Evolutionary conservation across 768 basidiomycete genomes (phyloP).

Genomic region (Tricholoma flavovirens): DNA sequence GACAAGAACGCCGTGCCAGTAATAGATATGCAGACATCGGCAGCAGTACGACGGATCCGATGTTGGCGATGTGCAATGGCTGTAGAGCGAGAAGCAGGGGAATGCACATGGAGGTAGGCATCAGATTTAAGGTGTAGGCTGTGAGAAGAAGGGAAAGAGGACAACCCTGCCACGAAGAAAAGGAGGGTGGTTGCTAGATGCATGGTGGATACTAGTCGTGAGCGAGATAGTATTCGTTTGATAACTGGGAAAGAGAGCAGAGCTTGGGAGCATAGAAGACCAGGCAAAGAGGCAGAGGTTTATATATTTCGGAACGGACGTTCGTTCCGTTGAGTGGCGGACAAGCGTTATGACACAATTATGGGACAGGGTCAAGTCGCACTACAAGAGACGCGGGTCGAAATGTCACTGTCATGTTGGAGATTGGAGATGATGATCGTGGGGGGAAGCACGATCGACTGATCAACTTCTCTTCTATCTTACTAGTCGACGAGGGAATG

Average conservation of each 20-base stretch:
- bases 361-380: background rate
- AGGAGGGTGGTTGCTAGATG: background rate
- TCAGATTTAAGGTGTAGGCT: background rate
- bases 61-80: slow-evolving; percentile 2
- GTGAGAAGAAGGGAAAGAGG: background rate
- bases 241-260: background rate
- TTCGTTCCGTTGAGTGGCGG: background rate
- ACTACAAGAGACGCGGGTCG: background rate
- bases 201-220: background rate
- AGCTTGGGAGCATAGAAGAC: slow-evolving; percentile 9
- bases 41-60: background rate
- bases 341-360: background rate
- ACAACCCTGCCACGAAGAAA: background rate
- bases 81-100: background rate
- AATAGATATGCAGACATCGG: slow-evolving; percentile 2
- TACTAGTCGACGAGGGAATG: background rate
- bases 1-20: background rate
- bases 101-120: background rate
- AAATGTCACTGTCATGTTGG: background rate
- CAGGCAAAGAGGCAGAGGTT: background rate
- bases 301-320: background rate
- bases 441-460: background rate
- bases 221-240: background rate
- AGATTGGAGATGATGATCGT: background rate
- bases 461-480: background rate